Evolutionary conservation across 805 yeast species (phyloP).

Genomic region (Pichia californica): DNA sequence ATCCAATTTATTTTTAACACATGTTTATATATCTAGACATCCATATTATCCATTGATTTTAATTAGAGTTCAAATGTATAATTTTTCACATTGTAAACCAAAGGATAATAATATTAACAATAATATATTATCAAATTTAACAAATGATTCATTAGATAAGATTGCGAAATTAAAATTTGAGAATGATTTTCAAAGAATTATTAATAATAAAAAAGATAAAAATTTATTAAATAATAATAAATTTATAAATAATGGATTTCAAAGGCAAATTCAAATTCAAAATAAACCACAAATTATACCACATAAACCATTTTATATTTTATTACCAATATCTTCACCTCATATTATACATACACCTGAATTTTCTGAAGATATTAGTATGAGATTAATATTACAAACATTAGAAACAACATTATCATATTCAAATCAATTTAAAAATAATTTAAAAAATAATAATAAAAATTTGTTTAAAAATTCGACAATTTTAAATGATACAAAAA

Average conservation of each 20-base stretch:
- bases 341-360: slow-evolving; percentile 49
- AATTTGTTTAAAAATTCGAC: not conserved
- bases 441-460: too few relatives aligned
- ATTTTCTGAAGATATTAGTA: slow-evolving; percentile 36
- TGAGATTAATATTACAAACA: slow-evolving; percentile 53
- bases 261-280: slow-evolving; percentile 8
- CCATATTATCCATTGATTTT: slow-evolving; percentile 55
- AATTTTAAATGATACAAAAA: not conserved
- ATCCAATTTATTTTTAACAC: slow-evolving; percentile 48
- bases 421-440: not conserved
- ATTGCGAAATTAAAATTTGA: slow-evolving; percentile 11
- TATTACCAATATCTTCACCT: slow-evolving; percentile 62
- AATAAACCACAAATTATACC: slow-evolving; percentile 27
- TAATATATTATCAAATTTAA: slow-evolving; percentile 1
- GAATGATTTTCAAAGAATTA: slow-evolving; percentile 3
- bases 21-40: slow-evolving; percentile 61
- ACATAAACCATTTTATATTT: slow-evolving; percentile 57
- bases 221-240: not conserved
- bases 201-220: slow-evolving; percentile 14
- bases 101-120: not conserved
- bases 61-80: slow-evolving; percentile 65
- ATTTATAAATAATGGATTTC: not conserved
- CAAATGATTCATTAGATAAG: slow-evolving; percentile 1
- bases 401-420: slow-evolving; percentile 46
- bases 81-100: slow-evolving; percentile 27